A percentile compares a stretch with the other conserved stretches of the same genome.
phyloP scores from a whole-genome alignment of 106 monocot genomes.

The Vanilla planifolia region DNA sequence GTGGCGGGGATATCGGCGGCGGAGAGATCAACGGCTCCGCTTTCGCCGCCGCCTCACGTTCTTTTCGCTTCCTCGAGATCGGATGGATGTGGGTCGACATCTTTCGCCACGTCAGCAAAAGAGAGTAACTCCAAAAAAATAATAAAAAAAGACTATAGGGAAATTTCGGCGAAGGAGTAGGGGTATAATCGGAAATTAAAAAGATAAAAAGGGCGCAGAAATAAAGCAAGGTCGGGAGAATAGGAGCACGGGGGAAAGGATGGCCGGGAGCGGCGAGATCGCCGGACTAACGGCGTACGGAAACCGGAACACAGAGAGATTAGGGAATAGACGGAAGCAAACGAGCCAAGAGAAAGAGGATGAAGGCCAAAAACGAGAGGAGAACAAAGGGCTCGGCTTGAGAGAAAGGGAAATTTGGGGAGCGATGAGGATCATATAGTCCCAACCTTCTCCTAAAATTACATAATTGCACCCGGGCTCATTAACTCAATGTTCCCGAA shows the following conservation, averaged over 20 bases:
- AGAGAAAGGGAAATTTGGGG: not conserved
- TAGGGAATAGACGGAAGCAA: not conserved
- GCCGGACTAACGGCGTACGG: not conserved
- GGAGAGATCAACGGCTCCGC: not conserved
- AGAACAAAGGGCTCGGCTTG: not conserved
- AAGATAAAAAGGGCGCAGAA: not conserved
- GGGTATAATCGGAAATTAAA: constrained; percentile 2
- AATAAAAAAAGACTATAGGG: not conserved
- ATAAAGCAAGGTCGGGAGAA: not conserved
- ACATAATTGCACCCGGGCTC: not conserved
- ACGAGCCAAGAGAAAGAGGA: no score
- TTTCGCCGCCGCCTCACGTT: constrained; percentile 18
- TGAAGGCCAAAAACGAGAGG: no score
- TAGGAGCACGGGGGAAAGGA: not conserved
- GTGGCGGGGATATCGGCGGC: not conserved
- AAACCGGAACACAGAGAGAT: not conserved
- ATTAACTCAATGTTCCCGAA: not conserved
- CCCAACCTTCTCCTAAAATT: not conserved
- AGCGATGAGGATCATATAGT: not conserved
- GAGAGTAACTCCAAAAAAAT: not conserved
- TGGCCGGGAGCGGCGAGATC: constrained; percentile 1
- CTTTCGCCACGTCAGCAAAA: constrained; percentile 26
- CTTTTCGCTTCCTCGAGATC: constrained; percentile 60
- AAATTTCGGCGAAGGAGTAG: not conserved
- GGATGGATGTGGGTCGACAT: constrained; percentile 23